Evolutionary conservation across 1,139 yeast genomes (phyloP).

Genomic region (Geotrichum europaeum): DNA sequence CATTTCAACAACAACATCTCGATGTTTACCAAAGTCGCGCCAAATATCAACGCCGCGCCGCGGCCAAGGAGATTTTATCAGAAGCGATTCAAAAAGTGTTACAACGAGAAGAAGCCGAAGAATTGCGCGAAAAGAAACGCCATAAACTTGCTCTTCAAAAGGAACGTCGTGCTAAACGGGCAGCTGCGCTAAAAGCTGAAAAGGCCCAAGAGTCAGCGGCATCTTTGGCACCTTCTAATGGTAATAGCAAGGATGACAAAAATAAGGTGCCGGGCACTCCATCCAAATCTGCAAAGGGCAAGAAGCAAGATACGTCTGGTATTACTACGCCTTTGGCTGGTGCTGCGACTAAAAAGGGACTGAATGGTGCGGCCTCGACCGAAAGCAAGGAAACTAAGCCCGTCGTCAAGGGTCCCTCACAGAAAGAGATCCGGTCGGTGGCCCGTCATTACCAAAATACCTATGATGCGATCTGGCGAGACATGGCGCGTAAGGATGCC

Average conservation of each 20-base stretch:
- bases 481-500: conserved; percentile 86
- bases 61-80: neutral
- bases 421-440: conserved; percentile 67
- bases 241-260: neutral
- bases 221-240: neutral
- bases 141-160: neutral
- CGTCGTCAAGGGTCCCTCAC: neutral
- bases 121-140: neutral
- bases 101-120: neutral
- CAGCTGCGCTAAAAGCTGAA: neutral
- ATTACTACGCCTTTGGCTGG: neutral
- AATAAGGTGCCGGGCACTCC: neutral
- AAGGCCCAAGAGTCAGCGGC: neutral
- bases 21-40: neutral
- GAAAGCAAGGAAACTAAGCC: conserved; percentile 4
- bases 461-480: conserved; percentile 89
- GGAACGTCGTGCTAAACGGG: conserved; percentile 1
- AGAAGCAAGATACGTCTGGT: neutral
- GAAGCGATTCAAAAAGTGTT: neutral
- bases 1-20: neutral
- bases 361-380: neutral
- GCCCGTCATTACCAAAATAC: conserved; percentile 81
- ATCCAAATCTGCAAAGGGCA: neutral
- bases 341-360: neutral
- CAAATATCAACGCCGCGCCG: neutral